These are phyloP conservation scores for Apostasia ramifera DNA, from an alignment of 106 monocot genomes.

Conservation along the genomic window DNA sequence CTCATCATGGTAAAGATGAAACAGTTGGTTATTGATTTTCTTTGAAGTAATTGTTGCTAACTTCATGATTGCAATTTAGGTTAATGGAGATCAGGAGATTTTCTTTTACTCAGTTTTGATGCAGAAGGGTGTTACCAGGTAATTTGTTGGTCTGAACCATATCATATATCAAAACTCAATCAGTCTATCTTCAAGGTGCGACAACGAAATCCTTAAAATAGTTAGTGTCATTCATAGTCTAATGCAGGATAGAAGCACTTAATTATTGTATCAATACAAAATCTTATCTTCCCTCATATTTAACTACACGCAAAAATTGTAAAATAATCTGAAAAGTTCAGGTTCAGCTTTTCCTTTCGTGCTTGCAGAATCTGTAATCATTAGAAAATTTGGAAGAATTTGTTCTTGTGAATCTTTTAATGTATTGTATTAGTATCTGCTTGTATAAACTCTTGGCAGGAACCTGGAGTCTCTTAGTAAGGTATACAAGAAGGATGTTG, in stretches of 20 bases:
- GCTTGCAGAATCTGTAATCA: background rate
- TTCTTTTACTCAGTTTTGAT: slow-evolving; percentile 41
- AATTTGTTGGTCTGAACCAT: slow-evolving; percentile 3
- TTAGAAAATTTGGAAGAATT: background rate
- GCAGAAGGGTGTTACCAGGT: slow-evolving; percentile 49
- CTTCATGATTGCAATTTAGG: slow-evolving; percentile 27
- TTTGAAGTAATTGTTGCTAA: background rate
- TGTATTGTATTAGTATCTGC: slow-evolving; percentile 1
- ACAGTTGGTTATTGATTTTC: background rate
- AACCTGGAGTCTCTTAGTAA: slow-evolving; percentile 35
- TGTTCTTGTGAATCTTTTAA: background rate
- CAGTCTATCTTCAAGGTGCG: background rate
- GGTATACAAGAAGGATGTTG: slow-evolving; percentile 34
- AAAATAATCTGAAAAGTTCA: too few species aligned
- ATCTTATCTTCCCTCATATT: background rate
- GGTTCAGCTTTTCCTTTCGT: background rate
- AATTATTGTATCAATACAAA: background rate
- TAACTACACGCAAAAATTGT: too few species aligned
- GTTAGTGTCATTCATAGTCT: too few species aligned
- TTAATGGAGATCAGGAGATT: slow-evolving; percentile 66
- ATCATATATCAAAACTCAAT: background rate
- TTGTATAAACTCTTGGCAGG: slow-evolving; percentile 32
- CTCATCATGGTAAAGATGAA: slow-evolving; percentile 39
- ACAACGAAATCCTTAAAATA: background rate
- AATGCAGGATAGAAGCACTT: too few species aligned